Base-by-base conservation (phyloP, 805 yeast genomes). In the Candida takata region DNA sequence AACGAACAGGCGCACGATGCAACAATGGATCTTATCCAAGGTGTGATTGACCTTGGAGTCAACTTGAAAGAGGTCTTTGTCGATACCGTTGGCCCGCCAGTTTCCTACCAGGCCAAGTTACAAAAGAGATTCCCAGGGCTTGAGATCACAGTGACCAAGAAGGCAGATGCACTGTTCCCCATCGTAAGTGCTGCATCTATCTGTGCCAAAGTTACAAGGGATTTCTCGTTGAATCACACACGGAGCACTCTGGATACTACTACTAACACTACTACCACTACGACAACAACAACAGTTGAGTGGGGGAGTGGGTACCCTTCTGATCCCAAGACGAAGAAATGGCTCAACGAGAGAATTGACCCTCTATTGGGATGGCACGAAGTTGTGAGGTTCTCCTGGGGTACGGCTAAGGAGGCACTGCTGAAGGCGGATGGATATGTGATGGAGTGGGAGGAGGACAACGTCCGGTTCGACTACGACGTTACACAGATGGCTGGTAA, bases 61-160 rank as follows among this genome's bases (percentile, higher is more conserved):
- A 70, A 74, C 27, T 54, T 92, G 6, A 69, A 65, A 19, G 85
- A 85, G 53, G 72, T 88, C 0, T 92, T 72, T 56, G 88, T 92
- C 5, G 99, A 92, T 56, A 92, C 99, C 0, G 98, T 92, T 28
- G 99, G 99, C 0, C 97, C 97, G 1, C 97, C 98, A 11, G 72
- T 60, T 2, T 65, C 80, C 24, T 92, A 92, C 56, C 94, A 84
- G 51, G 72, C 69, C 26, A 92, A 90, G 57, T 64, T 92, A 33
- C 70, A 74, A 38, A 58, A 57, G 19, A 59, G 72, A 37, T 92
- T 92, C 51, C 96, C 97, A 0, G 58, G 54, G 0, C 61, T 84
- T 16, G 71, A 70, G 41, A 71, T 92, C 20, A 81, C 86, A 0
- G 98, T 92, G 6, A 75, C 95, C 8, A 92, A 92, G 54, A 92